Base-by-base conservation (phyloP, 768 basidiomycete genomes). In the Suillus subaureus region DNA sequence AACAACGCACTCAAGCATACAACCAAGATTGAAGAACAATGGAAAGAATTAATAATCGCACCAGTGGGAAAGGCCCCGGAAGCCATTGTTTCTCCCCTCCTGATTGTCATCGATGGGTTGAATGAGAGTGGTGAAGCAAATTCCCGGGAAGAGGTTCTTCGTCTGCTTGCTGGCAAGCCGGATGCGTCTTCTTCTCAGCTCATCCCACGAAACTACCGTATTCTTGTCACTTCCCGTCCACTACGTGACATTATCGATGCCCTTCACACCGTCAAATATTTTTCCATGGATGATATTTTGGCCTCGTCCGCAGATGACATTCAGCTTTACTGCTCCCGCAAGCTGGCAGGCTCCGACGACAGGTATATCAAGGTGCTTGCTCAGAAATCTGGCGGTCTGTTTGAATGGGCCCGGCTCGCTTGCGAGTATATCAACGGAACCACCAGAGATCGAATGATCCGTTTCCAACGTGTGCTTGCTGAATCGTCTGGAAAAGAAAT, bases 41-140 rank as follows among this genome's bases (percentile, higher is more conserved):
- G 72, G 39, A 64, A 62, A 18, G 62, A 68, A 11, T 63, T 73
- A 26, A 66, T 74, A 40, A 15, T 73, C 37, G 55, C 55, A 33
- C 69, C 73, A 2, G 56, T 65, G 7, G 13, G 21, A 9, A 47
- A 45, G 8, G 64, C 40, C n/a, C 2, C 11, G n/a, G 2, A 49
- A 40, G 58, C 61, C 18, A 56, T 69, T 33, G 15, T 66, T 54
- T 68, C 68, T 9, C 75, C 70, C 26, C 65, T 73, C 21, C 35
- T 74, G 18, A 62, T 74, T 33, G 64, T 76, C 43, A 70, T 75
- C 33, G 75, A 77, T 57, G 75, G 62, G 5, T 54, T 74, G 31
- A 67, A 72, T 49, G 70, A 68, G 56, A 69, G 67, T 51, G 63
- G 64, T 9, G 52, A 68, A 11, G 47, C 39, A 7, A 21, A 18